These are phyloP conservation scores for Cinnamomum micranthum DNA, from an alignment of 164 flowering plant genomes.

Conservation along the genomic window DNA sequence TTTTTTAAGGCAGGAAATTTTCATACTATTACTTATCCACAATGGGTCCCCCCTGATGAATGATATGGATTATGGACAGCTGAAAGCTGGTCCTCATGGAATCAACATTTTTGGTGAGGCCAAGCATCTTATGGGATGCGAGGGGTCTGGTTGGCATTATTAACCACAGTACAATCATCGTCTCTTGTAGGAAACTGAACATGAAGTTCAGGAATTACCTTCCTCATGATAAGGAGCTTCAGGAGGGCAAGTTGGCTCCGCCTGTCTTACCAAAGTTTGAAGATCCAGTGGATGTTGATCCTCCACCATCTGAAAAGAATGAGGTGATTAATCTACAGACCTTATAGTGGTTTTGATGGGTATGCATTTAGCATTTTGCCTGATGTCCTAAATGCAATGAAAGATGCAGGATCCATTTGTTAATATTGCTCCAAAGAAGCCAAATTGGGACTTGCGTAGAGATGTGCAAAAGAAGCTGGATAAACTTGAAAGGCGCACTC, in stretches of 20 bases:
- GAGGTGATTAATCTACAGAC: constrained; percentile 43
- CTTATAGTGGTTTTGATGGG: neutral
- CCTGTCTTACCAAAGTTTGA: constrained; percentile 85
- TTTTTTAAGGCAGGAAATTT: too few relatives aligned
- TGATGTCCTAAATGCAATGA: constrained; percentile 1
- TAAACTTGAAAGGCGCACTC: constrained; percentile 89
- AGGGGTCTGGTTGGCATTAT: too few relatives aligned
- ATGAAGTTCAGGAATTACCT: constrained; percentile 96
- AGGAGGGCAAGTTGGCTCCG: constrained; percentile 83
- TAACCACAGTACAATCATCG: neutral
- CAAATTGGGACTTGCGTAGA: constrained; percentile 93
- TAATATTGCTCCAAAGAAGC: constrained; percentile 96
- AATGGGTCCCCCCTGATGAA: too few relatives aligned
- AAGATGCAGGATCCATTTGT: constrained; percentile 81
- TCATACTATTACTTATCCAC: too few relatives aligned
- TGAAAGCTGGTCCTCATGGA: too few relatives aligned
- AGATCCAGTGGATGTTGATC: constrained; percentile 63
- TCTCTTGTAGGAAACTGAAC: constrained; percentile 38
- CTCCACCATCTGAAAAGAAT: constrained; percentile 46
- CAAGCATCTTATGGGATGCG: too few relatives aligned
- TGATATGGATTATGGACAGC: too few relatives aligned
- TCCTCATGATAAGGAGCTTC: constrained; percentile 94
- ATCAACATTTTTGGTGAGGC: too few relatives aligned
- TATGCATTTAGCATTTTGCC: neutral
- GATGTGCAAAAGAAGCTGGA: constrained; percentile 92